Conservation (phyloP, 139 green algal genomes). For the Mychonastes homosphaera region DNA sequence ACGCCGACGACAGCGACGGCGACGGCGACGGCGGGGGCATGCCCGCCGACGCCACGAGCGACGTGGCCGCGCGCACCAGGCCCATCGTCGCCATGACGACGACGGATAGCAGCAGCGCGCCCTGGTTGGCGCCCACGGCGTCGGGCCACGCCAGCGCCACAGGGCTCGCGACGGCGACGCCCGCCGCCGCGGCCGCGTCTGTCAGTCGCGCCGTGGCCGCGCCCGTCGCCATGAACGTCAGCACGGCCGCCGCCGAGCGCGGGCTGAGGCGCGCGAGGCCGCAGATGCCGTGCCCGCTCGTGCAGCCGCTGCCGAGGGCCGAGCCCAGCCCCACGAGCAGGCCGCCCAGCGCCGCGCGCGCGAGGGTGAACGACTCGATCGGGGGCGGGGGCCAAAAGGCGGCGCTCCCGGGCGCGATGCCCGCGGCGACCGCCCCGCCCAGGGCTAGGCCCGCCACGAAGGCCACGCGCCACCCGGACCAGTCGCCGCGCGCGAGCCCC, state of each 20-base stretch:
- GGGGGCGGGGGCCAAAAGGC: not conserved
- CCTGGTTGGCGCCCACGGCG: not conserved
- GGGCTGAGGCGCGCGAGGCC: conserved; percentile 42
- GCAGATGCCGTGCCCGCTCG: conserved; percentile 63
- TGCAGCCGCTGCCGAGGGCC: conserved; percentile 67
- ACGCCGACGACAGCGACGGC: too few relatives aligned
- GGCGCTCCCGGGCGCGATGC: not conserved
- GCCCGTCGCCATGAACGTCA: conserved; percentile 50
- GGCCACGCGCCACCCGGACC: not conserved
- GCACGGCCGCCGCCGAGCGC: conserved; percentile 17
- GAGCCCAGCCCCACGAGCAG: conserved; percentile 57
- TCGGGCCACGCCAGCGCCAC: conserved; percentile 1
- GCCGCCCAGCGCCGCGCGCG: conserved; percentile 27
- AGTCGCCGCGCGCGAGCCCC: too few relatives aligned
- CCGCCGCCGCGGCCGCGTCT: conserved; percentile 12
- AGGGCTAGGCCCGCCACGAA: not conserved
- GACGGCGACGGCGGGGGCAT: too few relatives aligned
- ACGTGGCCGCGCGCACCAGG: not conserved
- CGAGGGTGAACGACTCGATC: conserved; percentile 9
- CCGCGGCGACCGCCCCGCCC: not conserved
- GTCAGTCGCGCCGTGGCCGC: conserved; percentile 22
- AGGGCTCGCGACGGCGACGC: conserved; percentile 5
- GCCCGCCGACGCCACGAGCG: too few relatives aligned
- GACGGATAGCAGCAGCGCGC: conserved; percentile 5
- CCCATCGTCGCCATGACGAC: conserved; percentile 11